Evolutionary conservation across 768 basidiomycete genomes (phyloP).

Genomic region (Pleurotus pulmonarius): DNA sequence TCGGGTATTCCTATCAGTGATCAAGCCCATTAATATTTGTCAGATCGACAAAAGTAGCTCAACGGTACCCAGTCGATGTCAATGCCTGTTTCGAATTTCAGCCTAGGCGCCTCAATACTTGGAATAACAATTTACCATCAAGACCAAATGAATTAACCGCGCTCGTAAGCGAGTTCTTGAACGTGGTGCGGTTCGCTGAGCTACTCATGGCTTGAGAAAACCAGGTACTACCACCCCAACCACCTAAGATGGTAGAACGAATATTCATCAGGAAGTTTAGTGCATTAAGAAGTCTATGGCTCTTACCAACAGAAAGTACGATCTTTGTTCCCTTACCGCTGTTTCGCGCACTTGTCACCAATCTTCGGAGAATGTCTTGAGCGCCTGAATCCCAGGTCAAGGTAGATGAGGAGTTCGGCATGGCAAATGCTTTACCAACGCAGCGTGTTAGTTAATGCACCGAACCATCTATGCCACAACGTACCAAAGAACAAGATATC

Average conservation of each 20-base stretch:
- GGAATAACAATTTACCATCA: slow-evolving; percentile 54
- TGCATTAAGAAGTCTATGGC: too few species aligned
- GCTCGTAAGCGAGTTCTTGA: slow-evolving; percentile 50
- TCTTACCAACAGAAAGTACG: slow-evolving; percentile 59
- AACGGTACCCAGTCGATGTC: slow-evolving; percentile 53
- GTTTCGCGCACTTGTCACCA: slow-evolving; percentile 53
- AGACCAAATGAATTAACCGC: slow-evolving; percentile 58
- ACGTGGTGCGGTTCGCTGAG: slow-evolving; percentile 45
- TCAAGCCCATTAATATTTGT: too few species aligned
- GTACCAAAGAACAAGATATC: slow-evolving; percentile 65
- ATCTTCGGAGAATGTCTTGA: slow-evolving; percentile 46
- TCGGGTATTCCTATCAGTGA: slow-evolving; percentile 63
- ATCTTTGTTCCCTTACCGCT: slow-evolving; percentile 60
- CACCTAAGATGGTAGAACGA: slow-evolving; percentile 34
- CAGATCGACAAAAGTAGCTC: too few species aligned
- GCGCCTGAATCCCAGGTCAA: slow-evolving; percentile 51
- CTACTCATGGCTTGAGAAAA: slow-evolving; percentile 61
- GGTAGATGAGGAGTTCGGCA: slow-evolving; percentile 53
- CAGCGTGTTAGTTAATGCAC: neutral
- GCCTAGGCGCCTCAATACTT: neutral
- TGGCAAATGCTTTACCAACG: slow-evolving; percentile 56
- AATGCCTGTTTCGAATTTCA: slow-evolving; percentile 25
- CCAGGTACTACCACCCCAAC: slow-evolving; percentile 68
- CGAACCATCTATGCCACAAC: neutral
- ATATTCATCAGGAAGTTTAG: neutral